Evolutionary conservation across 179 eudicot species (phyloP), one percentile per base, ranked within the genome.

Genomic region (Carnegiea gigantea): DNA sequence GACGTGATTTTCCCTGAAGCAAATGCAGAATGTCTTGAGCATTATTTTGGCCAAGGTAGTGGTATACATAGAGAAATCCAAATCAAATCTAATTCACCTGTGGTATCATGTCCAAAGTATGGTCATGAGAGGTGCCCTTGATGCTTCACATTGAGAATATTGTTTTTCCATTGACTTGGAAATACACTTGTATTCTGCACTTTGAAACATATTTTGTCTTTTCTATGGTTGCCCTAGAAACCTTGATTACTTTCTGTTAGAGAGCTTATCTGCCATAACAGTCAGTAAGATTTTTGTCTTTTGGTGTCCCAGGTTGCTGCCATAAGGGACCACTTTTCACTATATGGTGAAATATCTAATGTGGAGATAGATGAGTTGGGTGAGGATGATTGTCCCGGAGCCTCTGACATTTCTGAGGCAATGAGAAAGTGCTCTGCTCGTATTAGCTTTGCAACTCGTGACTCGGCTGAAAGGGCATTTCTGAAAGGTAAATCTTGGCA

Each of bases 391-490:
- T 67, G 73, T 70, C 76, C 28, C 79, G 81, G 84, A 64, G 82
- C 80, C 30, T 82, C 86, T 30, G 80, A 78, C 43, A 84, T 81
- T 73, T 82, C 92, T 26, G 90, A 81, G 72, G 77, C 85, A 20
- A 76, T 87, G 65, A 88, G 85, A 75, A 84, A 83, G 67, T 85
- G 86, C 80, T 86, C 92, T 28, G 97, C 93, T 77, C 87, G 86
- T 49, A 68, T 96, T 77, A 83, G 86, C 85, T 96, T 96, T 81
- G 82, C 88, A 24, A 88, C 90, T 23, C 97, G 98, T 6, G 90
- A 75, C 57, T 84, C 92, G 77, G 98, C 99, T 79, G 99, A 96
- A 89, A 92, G 78, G 87, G 99, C 98, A 80, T 96, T 92, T 76
- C 33, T 81, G 77, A 88, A 84, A 77, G 97, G 96, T 44, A 96